Base-by-base conservation (phyloP, 129 eudicot species). In the Artemisia annua region DNA sequence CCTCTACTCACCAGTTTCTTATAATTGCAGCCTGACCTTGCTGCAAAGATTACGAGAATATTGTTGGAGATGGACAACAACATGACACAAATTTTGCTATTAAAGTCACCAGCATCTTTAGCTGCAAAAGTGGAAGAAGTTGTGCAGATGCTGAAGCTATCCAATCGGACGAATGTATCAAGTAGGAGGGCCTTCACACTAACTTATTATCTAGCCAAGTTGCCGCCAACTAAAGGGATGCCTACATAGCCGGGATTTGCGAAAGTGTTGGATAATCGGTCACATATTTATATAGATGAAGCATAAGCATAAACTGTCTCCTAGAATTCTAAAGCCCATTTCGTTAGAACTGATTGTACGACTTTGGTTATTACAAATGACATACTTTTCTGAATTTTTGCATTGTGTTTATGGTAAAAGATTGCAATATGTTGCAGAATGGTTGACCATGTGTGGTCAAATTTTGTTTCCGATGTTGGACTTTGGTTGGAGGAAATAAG, bases 11-110 rank as follows among this genome's bases (percentile, higher is more conserved):
- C 43, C 43, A 5, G 43, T 51, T 26, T 71, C 12, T 39, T 52
- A 7, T 19, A 8, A 16, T 76, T 77, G 83, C 87, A 89, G 98
- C 95, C 92, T 44, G 95, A 89, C 57, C 83, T 83, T 39, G 96
- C 85, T 48, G 88, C 84, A 68, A 92, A 92, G 87, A 85, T 92
- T 16, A 92, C 98, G 1, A 96, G 98, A 55, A 92, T 92, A 96
- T 72, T 89, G 22, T 50, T 92, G 82, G 96, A 92, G 81, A 89
- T 89, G 98, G 96, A 92, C 82, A 89, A n/a, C n/a, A n/a, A 87
- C 75, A 64, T 89, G 3, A 96, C 89, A 57, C 71, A 89, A 52
- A 80, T 92, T 35, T 65, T 87, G 59, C 67, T 92, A 11, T 71
- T 89, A 73, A 90, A 92, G 76, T 89, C 98, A 71, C 89, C 89